phyloP scores from a whole-genome alignment of 73 alveolate species.

The Symbiodinium pilosum region DNA sequence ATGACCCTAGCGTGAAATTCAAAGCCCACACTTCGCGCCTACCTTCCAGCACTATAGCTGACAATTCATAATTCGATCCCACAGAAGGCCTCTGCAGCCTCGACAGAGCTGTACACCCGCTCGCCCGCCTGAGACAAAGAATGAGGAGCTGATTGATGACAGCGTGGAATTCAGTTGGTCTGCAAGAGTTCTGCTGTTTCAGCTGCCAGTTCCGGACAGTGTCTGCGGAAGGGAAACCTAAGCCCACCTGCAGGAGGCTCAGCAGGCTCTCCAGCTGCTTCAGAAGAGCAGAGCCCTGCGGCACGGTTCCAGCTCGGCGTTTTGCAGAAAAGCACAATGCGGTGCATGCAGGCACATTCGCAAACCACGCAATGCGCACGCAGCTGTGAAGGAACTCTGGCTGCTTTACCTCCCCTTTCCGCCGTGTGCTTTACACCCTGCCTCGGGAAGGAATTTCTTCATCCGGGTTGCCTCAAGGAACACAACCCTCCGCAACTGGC shows the following conservation, averaged over 20 bases:
- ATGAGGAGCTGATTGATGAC: neutral
- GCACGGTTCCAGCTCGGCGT: no score
- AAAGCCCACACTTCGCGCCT: no score
- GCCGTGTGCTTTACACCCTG: no score
- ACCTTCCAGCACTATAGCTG: no score
- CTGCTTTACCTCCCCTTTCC: no score
- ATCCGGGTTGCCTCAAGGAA: conserved; percentile 53
- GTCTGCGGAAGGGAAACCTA: no score
- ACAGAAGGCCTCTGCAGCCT: conserved; percentile 42
- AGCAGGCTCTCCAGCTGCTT: conserved; percentile 57
- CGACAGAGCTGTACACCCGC: conserved; percentile 29
- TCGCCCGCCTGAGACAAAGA: conserved; percentile 48
- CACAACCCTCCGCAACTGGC: no score
- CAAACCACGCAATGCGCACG: no score
- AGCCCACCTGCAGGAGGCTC: neutral
- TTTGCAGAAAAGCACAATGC: no score
- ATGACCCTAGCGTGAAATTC: neutral
- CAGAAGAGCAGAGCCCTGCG: conserved; percentile 66
- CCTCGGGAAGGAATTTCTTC: conserved; percentile 83
- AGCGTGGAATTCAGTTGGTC: neutral
- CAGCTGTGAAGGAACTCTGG: no score
- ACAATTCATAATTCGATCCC: neutral
- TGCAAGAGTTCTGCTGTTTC: neutral
- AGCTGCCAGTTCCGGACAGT: conserved; percentile 3
- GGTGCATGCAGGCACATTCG: no score